Evolutionary conservation across 805 yeast species (phyloP), one percentile per base, ranked within the genome.

Genomic region (Zygosaccharomyces bailii): DNA sequence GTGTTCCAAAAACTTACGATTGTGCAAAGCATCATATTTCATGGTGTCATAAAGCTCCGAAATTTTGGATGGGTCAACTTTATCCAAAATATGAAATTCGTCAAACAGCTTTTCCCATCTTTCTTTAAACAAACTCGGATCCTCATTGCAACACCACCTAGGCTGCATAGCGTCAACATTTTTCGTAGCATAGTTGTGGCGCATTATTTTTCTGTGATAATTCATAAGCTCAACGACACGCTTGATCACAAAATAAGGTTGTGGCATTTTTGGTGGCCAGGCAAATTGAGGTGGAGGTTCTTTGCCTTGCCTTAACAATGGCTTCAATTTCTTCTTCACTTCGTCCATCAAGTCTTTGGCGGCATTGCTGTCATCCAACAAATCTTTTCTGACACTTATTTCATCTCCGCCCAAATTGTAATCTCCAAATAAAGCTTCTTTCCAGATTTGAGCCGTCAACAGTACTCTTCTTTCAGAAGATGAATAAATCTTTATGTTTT

Each of bases 221-320:
- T 82, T 88, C 98, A 93, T 91, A 58, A 93, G 73, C 57, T 89
- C 96, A 33, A 93, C 96, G 20, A 93, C 99, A 51, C 96, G 74
- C 60, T 88, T 86, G 56, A 95, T 86, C 11, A 93, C 99, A 39
- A 82, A 79, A 60, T 88, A 91, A 1, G 99, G 99, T 61, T 93
- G 95, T 0, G 99, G 98, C 86, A 93, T 89, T 61, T 88, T 88
- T 14, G 93, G 86, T 0, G 99, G 99, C 99, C 99, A 93, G 0
- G 99, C 86, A 66, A 93, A 93, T 60, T 93, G 96, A 0, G 95
- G 86, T 13, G 99, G 98, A 0, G 98, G 96, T 56, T 88, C 96
- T 44, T 88, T 86, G 1, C 99, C 99, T 65, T 90, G 93, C 67
- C 99, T 79, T 42, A 93, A 71, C 58, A 93, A 72, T 1, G 98